Percentiles rank a stretch among this genome's conserved stretches.
phyloP scores from a whole-genome alignment of 2,329 filamentous ascomycete species.

The Clarireedia paspali region DNA sequence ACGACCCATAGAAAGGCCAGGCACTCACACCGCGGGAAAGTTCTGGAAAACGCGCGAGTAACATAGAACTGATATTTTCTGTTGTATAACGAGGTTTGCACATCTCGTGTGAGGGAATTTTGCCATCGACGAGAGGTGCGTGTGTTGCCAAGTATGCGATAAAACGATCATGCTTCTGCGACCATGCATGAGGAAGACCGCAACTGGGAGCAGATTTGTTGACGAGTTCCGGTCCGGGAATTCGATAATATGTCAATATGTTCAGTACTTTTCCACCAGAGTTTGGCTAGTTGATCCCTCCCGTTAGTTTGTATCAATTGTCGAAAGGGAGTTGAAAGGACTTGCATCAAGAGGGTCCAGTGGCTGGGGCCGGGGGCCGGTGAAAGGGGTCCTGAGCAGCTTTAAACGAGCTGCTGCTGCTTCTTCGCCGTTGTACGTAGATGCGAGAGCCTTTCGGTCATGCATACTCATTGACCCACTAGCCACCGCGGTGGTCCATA shows the following conservation, averaged over 20 bases:
- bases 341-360: constrained; percentile 1
- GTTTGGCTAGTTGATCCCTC: background rate
- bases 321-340: background rate
- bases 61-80: background rate
- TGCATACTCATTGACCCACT: background rate
- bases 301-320: background rate
- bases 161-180: constrained; percentile 8
- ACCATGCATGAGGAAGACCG: constrained; percentile 6
- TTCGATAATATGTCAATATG: background rate
- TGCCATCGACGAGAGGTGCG: constrained; percentile 4
- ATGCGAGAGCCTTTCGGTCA: background rate
- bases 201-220: constrained; percentile 7
- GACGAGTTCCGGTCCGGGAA: constrained; percentile 7
- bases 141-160: constrained; percentile 10
- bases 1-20: background rate
- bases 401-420: constrained; percentile 1
- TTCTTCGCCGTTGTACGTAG: background rate
- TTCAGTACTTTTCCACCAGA: background rate
- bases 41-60: constrained; percentile 2
- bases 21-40: background rate
- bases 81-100: background rate
- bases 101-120: constrained; percentile 5
- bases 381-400: constrained; percentile 1
- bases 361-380: background rate
- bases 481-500: background rate